Conservation (phyloP, 306 rosid species). For the Vicia villosa region DNA sequence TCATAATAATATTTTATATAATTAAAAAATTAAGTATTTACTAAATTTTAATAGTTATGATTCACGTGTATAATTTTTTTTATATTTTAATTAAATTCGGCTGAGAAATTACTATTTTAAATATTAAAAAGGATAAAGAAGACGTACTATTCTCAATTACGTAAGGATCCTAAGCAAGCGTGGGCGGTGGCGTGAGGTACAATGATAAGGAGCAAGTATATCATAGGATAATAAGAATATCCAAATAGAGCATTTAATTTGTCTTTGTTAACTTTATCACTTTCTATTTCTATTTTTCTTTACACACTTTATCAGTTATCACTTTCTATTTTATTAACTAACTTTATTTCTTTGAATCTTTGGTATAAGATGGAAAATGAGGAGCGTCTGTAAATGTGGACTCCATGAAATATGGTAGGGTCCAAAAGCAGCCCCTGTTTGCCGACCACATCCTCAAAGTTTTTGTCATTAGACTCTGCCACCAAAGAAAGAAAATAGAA, state of each 20-base stretch:
- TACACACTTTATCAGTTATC: slow-evolving; percentile 30
- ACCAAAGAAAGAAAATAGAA: not conserved
- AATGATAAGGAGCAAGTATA: slow-evolving; percentile 5
- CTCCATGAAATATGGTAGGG: slow-evolving; percentile 5
- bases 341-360: slow-evolving; percentile 33
- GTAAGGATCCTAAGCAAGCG: slow-evolving; percentile 24
- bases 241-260: slow-evolving; percentile 6
- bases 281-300: slow-evolving; percentile 2
- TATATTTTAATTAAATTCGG: too few relatives aligned
- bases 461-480: slow-evolving; percentile 35
- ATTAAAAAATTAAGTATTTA: too few relatives aligned
- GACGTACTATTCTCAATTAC: not conserved
- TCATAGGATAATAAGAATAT: not conserved
- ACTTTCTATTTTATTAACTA: slow-evolving; percentile 28
- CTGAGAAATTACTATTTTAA: too few relatives aligned
- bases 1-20: too few relatives aligned
- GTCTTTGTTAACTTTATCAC: slow-evolving; percentile 30
- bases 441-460: slow-evolving; percentile 44
- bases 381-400: slow-evolving; percentile 48
- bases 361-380: not conserved
- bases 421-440: slow-evolving; percentile 37
- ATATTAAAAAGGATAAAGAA: too few relatives aligned
- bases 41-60: too few relatives aligned
- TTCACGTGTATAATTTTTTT: too few relatives aligned
- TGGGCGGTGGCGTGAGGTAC: slow-evolving; percentile 44